These are phyloP conservation scores for Rubroboletus satanas DNA, from an alignment of 768 basidiomycete genomes.

Conservation along the genomic window DNA sequence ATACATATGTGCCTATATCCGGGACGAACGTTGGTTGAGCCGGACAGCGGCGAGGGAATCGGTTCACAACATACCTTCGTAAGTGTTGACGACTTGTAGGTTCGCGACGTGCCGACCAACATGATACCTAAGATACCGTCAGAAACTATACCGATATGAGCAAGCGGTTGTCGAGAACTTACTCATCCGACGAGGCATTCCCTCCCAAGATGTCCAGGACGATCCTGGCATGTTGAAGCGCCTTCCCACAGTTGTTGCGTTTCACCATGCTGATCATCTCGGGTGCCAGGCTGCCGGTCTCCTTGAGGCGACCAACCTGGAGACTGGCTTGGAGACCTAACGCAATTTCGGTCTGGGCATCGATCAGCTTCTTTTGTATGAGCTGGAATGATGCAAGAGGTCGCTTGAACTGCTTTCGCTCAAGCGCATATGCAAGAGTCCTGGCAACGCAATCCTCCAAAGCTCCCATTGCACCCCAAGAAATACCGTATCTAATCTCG, in stretches of 20 bases:
- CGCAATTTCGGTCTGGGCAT: conserved; percentile 83
- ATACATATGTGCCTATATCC: conserved; percentile 54
- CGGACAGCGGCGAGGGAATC: neutral
- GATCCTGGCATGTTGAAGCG: conserved; percentile 73
- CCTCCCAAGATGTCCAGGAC: conserved; percentile 91
- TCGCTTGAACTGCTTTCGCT: conserved; percentile 84
- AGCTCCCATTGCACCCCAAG: conserved; percentile 95
- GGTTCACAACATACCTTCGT: conserved; percentile 60
- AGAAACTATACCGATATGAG: neutral
- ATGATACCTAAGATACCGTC: conserved; percentile 59
- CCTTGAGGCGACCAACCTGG: conserved; percentile 86
- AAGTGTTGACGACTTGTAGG: conserved; percentile 93
- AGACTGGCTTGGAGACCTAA: conserved; percentile 73
- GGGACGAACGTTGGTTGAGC: conserved; percentile 3
- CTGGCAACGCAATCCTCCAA: conserved; percentile 85
- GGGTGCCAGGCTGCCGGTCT: conserved; percentile 63
- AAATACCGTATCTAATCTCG: conserved; percentile 66
- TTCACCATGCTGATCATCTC: conserved; percentile 97
- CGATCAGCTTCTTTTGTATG: conserved; percentile 95
- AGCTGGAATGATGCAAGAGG: conserved; percentile 95
- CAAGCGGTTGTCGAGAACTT: conserved; percentile 20
- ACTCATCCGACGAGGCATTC: conserved; percentile 93
- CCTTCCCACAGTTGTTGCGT: conserved; percentile 94
- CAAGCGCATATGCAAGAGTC: conserved; percentile 80
- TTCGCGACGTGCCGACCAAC: conserved; percentile 94